Evolutionary conservation across 768 basidiomycete genomes (phyloP).

Genomic region (Collybia nuda): DNA sequence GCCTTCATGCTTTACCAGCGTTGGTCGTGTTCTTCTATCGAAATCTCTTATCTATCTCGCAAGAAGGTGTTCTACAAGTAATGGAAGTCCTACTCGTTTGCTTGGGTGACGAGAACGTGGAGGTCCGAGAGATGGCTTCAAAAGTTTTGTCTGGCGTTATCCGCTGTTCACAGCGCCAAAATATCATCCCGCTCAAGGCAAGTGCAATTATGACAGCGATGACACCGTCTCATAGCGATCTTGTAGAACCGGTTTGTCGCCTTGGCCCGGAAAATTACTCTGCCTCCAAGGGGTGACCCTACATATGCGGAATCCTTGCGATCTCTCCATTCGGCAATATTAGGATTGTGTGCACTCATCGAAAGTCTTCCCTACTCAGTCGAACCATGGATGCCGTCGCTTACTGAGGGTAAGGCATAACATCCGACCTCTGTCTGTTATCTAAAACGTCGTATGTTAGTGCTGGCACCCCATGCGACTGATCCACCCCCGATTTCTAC

Average conservation of each 20-base stretch:
- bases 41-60: constrained; percentile 76
- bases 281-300: constrained; percentile 71
- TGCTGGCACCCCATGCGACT: constrained; percentile 74
- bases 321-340: constrained; percentile 81
- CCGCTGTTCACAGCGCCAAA: constrained; percentile 87
- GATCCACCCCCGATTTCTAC: constrained; percentile 91
- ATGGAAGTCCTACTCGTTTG: constrained; percentile 86
- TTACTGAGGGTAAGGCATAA: constrained; percentile 63
- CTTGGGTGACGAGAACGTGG: constrained; percentile 86
- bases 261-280: constrained; percentile 54
- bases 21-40: constrained; percentile 91
- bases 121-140: constrained; percentile 90
- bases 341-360: constrained; percentile 87
- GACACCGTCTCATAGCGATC: constrained; percentile 6
- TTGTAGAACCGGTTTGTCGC: constrained; percentile 77
- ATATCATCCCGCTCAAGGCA: constrained; percentile 83
- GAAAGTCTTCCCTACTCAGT: constrained; percentile 95
- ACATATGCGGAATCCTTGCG: constrained; percentile 72
- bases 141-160: constrained; percentile 84
- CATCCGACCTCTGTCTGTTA: too few species aligned
- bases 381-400: constrained; percentile 84
- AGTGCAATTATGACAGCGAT: constrained; percentile 9
- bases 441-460: constrained; percentile 29
- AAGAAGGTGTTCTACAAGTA: constrained; percentile 62
- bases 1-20: constrained; percentile 84